Evolutionary conservation across 2,329 filamentous ascomycete species (phyloP).

Genomic region (Fusarium devonianum): DNA sequence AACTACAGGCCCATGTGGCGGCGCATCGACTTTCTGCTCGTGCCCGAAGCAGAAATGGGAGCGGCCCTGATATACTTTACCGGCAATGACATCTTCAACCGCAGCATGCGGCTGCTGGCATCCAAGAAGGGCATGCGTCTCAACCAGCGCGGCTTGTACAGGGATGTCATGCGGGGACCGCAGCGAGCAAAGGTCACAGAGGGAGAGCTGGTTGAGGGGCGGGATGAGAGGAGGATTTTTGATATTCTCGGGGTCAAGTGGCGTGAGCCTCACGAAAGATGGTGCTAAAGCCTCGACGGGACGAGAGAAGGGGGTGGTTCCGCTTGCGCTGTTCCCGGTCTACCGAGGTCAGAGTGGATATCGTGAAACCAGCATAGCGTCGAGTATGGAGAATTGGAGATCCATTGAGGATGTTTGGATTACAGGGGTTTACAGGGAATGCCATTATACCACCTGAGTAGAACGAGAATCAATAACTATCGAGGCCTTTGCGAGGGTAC

Average conservation of each 20-base stretch:
- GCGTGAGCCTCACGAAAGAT: slow-evolving; percentile 77
- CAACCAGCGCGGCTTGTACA: slow-evolving; percentile 83
- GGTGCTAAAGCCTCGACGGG: slow-evolving; percentile 60
- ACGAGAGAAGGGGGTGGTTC: slow-evolving; percentile 14
- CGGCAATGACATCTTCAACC: slow-evolving; percentile 93
- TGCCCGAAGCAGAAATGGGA: slow-evolving; percentile 80
- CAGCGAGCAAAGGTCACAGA: slow-evolving; percentile 67
- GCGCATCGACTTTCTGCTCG: slow-evolving; percentile 83
- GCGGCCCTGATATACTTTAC: slow-evolving; percentile 95
- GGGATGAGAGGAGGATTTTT: slow-evolving; percentile 81
- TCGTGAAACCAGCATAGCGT: slow-evolving; percentile 16
- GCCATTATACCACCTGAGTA: too few relatives aligned
- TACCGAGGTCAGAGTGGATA: slow-evolving; percentile 34
- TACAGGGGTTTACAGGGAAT: too few relatives aligned
- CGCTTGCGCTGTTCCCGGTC: slow-evolving; percentile 9
- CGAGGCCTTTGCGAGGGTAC: too few relatives aligned
- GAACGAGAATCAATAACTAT: too few relatives aligned
- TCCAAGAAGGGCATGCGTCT: slow-evolving; percentile 82
- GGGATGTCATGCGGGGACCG: slow-evolving; percentile 68
- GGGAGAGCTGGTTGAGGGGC: slow-evolving; percentile 75
- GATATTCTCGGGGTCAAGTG: slow-evolving; percentile 83
- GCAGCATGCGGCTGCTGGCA: slow-evolving; percentile 81
- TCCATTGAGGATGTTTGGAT: slow-evolving; percentile 3
- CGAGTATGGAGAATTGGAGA: slow-evolving; percentile 20
- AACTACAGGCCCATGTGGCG: slow-evolving; percentile 68